Base-by-base conservation (phyloP, 2,329 filamentous ascomycete species). In the Aspergillus clavatus region DNA sequence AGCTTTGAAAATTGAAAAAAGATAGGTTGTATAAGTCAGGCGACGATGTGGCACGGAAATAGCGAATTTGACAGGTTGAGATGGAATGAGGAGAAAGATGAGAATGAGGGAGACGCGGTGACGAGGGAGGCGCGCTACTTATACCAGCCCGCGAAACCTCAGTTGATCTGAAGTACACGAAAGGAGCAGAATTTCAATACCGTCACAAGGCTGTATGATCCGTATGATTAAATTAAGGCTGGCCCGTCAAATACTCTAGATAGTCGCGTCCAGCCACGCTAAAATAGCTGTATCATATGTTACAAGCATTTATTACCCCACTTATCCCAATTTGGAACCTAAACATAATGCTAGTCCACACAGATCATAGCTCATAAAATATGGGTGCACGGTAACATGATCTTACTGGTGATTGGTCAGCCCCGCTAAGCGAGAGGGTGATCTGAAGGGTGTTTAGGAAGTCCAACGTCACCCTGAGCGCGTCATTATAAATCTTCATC, bases 161-260 rank as follows among this genome's bases (percentile, higher is more conserved):
- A 56, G 69, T 70, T 72, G 71, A 73, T 73, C 69, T 63, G 61
- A 66, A 56, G 62, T 59, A 59, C 54, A 57, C 59, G 61, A 70
- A 67, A 57, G 67, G 69, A 59, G 57, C 61, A 51, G 68, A 71
- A 71, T 71, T 72, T 71, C 68, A 62, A 69, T 72, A 72, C 69
- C 18, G 69, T 72, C 50, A 66, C 16, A 12, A 1, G 0, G 1
- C 3, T 26, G 69, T 72, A 72, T 72, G 69, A 72, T 72, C 62
- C 61, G 69, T 71, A 71, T 71, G 67, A 71, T 71, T 66, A 68
- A 56, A 52, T 40, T 38, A 47, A 44, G 44, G 44, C 38, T 31
- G 48, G 60, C 58, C 58, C 57, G 57, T 58, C 42, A 39, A 36
- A 44, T 26, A 40, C 51, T 36, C 24, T 29, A 21, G n/a, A 27